Evolutionary conservation across 768 basidiomycete species (phyloP).

Genomic region (Cubamyces sp.): DNA sequence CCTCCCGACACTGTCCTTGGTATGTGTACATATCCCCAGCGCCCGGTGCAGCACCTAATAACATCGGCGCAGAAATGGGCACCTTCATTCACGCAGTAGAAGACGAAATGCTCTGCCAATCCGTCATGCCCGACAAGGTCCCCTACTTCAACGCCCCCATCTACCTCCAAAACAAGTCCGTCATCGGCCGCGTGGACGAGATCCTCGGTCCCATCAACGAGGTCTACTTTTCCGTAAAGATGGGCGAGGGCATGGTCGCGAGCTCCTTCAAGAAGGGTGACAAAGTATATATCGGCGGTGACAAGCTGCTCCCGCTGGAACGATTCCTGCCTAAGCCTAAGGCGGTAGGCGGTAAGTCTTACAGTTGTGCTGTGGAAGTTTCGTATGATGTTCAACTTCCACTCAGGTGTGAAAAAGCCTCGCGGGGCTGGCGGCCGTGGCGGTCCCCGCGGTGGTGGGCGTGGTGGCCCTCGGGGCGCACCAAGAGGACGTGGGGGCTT

Average conservation of each 20-base stretch:
- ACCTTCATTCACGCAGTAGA: constrained; percentile 94
- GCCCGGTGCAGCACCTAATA: constrained; percentile 13
- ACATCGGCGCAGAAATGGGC: constrained; percentile 74
- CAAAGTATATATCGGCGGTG: constrained; percentile 96
- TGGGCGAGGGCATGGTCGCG: constrained; percentile 95
- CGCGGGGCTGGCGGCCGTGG: constrained; percentile 37
- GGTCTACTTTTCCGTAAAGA: constrained; percentile 97
- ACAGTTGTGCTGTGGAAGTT: not conserved
- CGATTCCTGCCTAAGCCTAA: constrained; percentile 98
- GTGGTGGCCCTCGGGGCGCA: constrained; percentile 33
- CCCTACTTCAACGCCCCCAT: constrained; percentile 99
- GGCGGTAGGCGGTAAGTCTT: constrained; percentile 59
- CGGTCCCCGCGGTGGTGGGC: constrained; percentile 35
- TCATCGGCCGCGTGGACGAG: constrained; percentile 97
- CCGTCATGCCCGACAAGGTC: constrained; percentile 84
- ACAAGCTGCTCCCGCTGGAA: constrained; percentile 95
- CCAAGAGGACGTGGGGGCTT: constrained; percentile 46
- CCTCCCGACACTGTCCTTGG: constrained; percentile 83
- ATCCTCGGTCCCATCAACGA: constrained; percentile 99
- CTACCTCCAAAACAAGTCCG: constrained; percentile 94
- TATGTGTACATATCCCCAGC: constrained; percentile 35
- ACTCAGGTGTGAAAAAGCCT: constrained; percentile 43
- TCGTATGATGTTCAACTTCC: constrained; percentile 9
- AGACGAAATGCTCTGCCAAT: constrained; percentile 96
- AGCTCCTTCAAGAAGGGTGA: constrained; percentile 96